These are phyloP conservation scores for Eimeria necatrix DNA, from an alignment of 169 alveolate species.

Conservation along the genomic window DNA sequence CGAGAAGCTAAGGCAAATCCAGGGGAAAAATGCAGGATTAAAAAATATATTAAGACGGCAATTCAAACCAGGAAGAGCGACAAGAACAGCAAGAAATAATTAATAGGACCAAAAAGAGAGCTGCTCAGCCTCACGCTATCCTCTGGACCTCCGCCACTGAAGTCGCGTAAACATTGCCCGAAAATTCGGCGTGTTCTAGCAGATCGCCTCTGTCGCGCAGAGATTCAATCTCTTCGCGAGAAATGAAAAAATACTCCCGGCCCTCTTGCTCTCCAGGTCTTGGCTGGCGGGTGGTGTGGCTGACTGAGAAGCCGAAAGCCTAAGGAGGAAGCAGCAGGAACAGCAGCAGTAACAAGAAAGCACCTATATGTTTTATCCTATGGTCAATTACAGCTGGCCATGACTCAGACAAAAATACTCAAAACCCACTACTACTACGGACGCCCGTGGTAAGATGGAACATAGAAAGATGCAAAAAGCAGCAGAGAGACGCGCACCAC, in stretches of 20 bases:
- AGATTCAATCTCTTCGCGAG: constrained; percentile 85
- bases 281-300: constrained; percentile 90
- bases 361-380: too few relatives aligned
- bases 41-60: too few relatives aligned
- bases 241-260: constrained; percentile 86
- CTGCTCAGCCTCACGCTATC: constrained; percentile 27
- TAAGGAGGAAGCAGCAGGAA: neutral
- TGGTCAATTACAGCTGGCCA: too few relatives aligned
- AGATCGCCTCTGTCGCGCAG: constrained; percentile 81
- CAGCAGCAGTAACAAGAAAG: neutral
- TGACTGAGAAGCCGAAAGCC: constrained; percentile 86
- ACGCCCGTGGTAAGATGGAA: neutral
- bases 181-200: constrained; percentile 85
- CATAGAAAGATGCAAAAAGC: neutral
- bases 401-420: too few relatives aligned
- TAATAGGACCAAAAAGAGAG: too few relatives aligned
- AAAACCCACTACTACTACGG: neutral
- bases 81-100: neutral
- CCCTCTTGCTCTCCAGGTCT: constrained; percentile 89
- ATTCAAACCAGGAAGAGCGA: neutral
- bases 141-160: constrained; percentile 82
- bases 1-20: too few relatives aligned
- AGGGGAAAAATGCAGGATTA: too few relatives aligned
- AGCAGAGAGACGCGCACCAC: neutral
- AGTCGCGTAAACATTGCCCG: constrained; percentile 87